A percentile compares a stretch with the other conserved stretches of the same genome.
These are phyloP conservation scores for Kodamaea kakaduensis DNA, from an alignment of 805 yeast species.

Conservation along the genomic window DNA sequence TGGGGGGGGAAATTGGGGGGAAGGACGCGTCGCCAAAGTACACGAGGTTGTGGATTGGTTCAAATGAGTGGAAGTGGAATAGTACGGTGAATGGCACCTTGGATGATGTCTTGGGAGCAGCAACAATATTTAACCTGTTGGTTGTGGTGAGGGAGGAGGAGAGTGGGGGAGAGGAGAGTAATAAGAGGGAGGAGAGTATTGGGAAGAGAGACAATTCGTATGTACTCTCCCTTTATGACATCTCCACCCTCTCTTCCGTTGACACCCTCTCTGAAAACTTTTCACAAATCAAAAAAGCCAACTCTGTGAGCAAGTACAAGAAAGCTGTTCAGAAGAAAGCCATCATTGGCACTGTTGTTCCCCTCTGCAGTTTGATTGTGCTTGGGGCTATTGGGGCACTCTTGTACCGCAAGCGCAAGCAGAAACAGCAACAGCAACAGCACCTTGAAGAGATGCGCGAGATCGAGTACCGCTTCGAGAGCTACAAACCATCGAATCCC, in stretches of 20 bases:
- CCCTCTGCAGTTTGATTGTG: conserved; percentile 12
- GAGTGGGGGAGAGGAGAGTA: conserved; percentile 1
- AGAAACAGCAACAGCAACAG: conserved; percentile 9
- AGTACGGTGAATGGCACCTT: conserved; percentile 13
- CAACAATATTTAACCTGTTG: conserved; percentile 48
- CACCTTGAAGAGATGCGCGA: conserved; percentile 20
- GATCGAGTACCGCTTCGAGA: conserved; percentile 29
- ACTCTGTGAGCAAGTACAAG: conserved; percentile 1
- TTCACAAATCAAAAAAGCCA: conserved; percentile 4
- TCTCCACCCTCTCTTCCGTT: conserved; percentile 31
- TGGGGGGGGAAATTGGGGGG: conserved; percentile 56
- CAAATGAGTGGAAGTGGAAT: conserved; percentile 40
- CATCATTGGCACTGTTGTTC: conserved; percentile 36
- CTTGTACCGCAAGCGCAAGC: conserved; percentile 19
- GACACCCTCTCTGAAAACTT: conserved; percentile 22
- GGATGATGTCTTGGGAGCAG: conserved; percentile 44
- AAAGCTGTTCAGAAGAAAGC: conserved; percentile 18
- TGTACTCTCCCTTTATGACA: conserved; percentile 39
- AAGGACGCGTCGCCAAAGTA: conserved; percentile 40
- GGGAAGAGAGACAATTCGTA: conserved; percentile 16
- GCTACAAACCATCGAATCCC: conserved; percentile 15
- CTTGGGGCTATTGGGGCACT: conserved; percentile 17
- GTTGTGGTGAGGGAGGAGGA: conserved; percentile 34
- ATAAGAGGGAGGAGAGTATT: not conserved
- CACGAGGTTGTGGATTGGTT: conserved; percentile 34